Evolutionary conservation across 331 rosid species (phyloP).

Genomic region (Malus hybrid): DNA sequence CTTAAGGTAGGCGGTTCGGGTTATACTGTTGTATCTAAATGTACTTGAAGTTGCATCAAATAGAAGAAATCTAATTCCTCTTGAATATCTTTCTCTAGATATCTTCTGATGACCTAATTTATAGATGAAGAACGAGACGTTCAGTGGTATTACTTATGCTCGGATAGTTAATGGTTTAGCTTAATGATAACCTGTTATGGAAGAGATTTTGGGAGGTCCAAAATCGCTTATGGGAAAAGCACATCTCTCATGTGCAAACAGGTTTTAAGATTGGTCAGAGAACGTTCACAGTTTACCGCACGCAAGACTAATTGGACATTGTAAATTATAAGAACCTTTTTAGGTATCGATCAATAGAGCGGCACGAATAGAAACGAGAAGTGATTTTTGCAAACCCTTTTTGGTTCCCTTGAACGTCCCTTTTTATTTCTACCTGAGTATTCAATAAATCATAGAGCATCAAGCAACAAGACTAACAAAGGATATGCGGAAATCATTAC

Average conservation of each 20-base stretch:
- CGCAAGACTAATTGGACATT: neutral
- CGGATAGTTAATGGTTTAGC: too few relatives aligned
- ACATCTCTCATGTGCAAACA: neutral
- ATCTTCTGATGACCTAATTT: neutral
- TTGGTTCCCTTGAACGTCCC: neutral
- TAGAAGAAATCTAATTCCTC: conserved; percentile 1
- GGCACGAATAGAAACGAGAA: neutral
- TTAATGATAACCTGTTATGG: neutral
- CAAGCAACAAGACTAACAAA: neutral
- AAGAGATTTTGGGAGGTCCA: neutral
- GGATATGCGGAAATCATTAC: too few relatives aligned
- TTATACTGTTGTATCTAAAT: conserved; percentile 3
- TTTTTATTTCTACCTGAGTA: neutral
- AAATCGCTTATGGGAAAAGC: neutral
- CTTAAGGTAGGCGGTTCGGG: neutral
- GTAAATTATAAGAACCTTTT: neutral
- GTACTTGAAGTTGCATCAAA: conserved; percentile 12
- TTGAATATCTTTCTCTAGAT: neutral
- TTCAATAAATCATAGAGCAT: neutral
- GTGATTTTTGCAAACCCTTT: neutral
- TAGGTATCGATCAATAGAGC: neutral
- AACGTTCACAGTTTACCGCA: neutral
- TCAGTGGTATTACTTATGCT: neutral
- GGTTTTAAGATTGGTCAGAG: neutral
- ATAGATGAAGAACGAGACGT: neutral